phyloP scores from a whole-genome alignment of 306 rosid species.

The Vicia faba region DNA sequence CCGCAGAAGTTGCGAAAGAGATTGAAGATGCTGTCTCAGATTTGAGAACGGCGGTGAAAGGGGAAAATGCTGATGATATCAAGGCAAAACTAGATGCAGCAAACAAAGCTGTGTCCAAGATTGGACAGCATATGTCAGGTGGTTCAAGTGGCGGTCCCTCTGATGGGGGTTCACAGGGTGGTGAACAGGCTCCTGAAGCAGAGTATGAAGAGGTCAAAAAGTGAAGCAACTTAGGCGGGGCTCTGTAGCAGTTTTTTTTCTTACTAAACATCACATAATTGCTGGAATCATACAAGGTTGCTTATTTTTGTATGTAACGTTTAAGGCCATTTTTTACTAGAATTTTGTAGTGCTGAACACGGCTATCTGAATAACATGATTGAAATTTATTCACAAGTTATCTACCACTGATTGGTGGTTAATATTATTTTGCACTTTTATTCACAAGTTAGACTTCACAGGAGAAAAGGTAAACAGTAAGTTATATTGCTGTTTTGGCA shows the following conservation, averaged over 20 bases:
- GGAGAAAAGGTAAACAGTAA: not conserved
- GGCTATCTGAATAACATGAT: slow-evolving; percentile 26
- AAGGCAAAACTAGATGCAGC: slow-evolving; percentile 80
- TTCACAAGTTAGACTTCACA: not conserved
- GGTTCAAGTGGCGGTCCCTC: slow-evolving; percentile 66
- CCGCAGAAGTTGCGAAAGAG: slow-evolving; percentile 75
- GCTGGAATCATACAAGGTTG: slow-evolving; percentile 15
- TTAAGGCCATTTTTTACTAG: slow-evolving; percentile 34
- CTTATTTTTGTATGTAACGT: slow-evolving; percentile 43
- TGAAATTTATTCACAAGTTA: slow-evolving; percentile 17
- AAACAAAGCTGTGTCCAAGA: slow-evolving; percentile 89
- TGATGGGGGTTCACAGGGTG: slow-evolving; percentile 75
- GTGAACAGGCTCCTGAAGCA: slow-evolving; percentile 85
- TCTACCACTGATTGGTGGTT: not conserved
- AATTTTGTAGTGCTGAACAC: slow-evolving; percentile 30
- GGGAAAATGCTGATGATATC: slow-evolving; percentile 67
- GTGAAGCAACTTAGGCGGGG: slow-evolving; percentile 36
- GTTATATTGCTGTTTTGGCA: not conserved
- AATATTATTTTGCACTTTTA: not conserved
- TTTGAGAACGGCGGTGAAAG: slow-evolving; percentile 63
- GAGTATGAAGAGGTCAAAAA: slow-evolving; percentile 94
- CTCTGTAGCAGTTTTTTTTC: not conserved
- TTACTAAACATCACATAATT: slow-evolving; percentile 20
- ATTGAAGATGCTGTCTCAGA: slow-evolving; percentile 81
- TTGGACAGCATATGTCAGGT: slow-evolving; percentile 86